phyloP scores from a whole-genome alignment of 169 alveolate species.

The Eimeria sp. region DNA sequence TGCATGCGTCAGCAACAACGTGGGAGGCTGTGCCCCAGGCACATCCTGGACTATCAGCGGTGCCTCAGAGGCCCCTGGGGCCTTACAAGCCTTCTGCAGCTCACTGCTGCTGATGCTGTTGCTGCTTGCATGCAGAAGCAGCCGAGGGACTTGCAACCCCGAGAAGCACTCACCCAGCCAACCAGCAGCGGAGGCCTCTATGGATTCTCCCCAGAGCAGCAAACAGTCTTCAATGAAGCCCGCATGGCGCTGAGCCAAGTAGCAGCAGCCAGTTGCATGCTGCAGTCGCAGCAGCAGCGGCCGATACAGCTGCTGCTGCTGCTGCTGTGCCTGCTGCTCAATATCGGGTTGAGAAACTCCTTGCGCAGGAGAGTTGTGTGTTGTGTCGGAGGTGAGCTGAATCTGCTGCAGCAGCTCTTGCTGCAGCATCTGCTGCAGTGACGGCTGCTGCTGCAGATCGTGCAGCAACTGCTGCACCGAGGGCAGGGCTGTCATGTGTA shows the following conservation, averaged over 20 bases:
- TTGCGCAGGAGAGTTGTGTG: neutral
- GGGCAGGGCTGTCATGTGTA: neutral
- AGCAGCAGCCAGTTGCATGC: conserved; percentile 32
- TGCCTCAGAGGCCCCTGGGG: neutral
- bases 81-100: neutral
- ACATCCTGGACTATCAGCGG: neutral
- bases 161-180: conserved; percentile 23
- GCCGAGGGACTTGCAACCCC: conserved; percentile 28
- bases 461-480: neutral
- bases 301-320: conserved; percentile 7
- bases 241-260: neutral
- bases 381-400: neutral
- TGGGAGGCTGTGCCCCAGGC: conserved; percentile 11
- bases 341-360: neutral
- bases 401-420: neutral
- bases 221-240: conserved; percentile 37
- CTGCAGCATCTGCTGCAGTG: conserved; percentile 24
- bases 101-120: neutral
- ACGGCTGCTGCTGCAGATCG: neutral
- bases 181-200: neutral
- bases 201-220: neutral
- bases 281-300: conserved; percentile 62
- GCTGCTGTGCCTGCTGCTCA: neutral
- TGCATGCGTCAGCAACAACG: conserved; percentile 43
- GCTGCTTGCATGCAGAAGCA: neutral